These are phyloP conservation scores for Pseudocercospora crystallina DNA, from an alignment of 2,329 filamentous ascomycete species.

Conservation along the genomic window DNA sequence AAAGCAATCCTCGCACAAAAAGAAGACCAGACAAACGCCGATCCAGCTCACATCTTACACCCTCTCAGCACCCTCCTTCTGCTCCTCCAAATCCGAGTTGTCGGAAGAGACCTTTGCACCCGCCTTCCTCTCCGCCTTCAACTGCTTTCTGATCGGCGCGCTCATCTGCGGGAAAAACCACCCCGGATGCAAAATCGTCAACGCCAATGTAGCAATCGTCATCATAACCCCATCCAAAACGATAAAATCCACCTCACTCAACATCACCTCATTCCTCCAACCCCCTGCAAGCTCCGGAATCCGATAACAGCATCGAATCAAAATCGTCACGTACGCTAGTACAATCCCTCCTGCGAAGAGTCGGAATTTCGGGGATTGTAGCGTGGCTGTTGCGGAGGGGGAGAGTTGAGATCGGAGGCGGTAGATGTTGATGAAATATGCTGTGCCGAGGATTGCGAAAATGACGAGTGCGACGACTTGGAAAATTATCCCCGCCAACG, in stretches of 20 bases:
- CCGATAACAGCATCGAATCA: constrained; percentile 23
- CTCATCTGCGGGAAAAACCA: constrained; percentile 37
- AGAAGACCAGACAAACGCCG: not conserved
- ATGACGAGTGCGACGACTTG: constrained; percentile 59
- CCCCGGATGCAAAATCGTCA: constrained; percentile 47
- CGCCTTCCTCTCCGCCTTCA: not conserved
- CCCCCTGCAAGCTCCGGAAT: constrained; percentile 25
- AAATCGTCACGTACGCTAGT: constrained; percentile 16
- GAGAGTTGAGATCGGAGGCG: not conserved
- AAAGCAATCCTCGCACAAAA: too few relatives aligned
- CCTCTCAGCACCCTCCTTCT: too few relatives aligned
- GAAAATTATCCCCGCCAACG: constrained; percentile 63
- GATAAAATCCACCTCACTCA: constrained; percentile 21
- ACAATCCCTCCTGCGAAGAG: constrained; percentile 12
- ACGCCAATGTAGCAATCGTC: constrained; percentile 40
- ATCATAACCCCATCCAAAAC: constrained; percentile 39
- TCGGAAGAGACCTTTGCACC: not conserved
- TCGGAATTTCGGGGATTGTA: constrained; percentile 9
- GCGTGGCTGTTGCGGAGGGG: not conserved
- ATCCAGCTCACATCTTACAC: not conserved
- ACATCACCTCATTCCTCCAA: constrained; percentile 18
- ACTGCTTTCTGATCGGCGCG: too few relatives aligned
- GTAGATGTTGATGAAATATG: constrained; percentile 3
- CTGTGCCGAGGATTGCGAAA: constrained; percentile 46
- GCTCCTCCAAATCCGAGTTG: not conserved